phyloP scores from a whole-genome alignment of 176 grass and related monocot species.

The Hordeum vulgare region MorexV3_pseudomolecules_assembly NC_058521.1:515030436-515030935 shows the following conservation, averaged over 20 bases:
- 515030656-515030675: slow-evolving; percentile 30
- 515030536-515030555: not conserved
- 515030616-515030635: not conserved
- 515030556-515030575: not conserved
- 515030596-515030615: not conserved
- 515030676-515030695: slow-evolving; percentile 67
- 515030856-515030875: slow-evolving; percentile 80
- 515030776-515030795: slow-evolving; percentile 75
- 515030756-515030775: slow-evolving; percentile 45
- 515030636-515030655: not conserved
- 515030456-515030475: not conserved
- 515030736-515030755: slow-evolving; percentile 46
- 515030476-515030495: not conserved
- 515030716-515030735: slow-evolving; percentile 48
- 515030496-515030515: not conserved
- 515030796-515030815: slow-evolving; percentile 84
- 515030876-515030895: slow-evolving; percentile 71
- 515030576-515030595: not conserved
- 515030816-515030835: slow-evolving; percentile 90
- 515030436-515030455: slow-evolving; percentile 62
- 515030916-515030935: slow-evolving; percentile 79
- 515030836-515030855: slow-evolving; percentile 86
- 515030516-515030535: slow-evolving; percentile 3
- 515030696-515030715: slow-evolving; percentile 57
- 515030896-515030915: slow-evolving; percentile 97